phyloP scores from a whole-genome alignment of 1,284 basidiomycete species.

The Rhizoctonia solani region DNA sequence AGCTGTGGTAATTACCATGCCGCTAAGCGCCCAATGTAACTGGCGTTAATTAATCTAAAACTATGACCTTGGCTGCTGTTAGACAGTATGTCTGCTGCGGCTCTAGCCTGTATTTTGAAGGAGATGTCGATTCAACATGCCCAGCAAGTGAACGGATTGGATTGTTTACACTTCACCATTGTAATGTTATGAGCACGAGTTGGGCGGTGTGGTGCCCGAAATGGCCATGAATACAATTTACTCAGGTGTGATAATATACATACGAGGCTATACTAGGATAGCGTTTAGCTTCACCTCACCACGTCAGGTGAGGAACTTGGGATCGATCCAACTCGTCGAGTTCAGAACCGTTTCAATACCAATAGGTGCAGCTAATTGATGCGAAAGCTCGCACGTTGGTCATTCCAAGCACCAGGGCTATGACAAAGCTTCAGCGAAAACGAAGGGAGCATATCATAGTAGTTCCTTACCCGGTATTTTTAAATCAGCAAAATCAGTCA shows the following conservation, averaged over 20 bases:
- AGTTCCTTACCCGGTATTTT: conserved; percentile 36
- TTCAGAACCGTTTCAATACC: conserved; percentile 38
- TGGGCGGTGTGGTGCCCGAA: no score
- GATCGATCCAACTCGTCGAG: conserved; percentile 40
- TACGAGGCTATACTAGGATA: not conserved
- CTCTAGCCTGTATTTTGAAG: no score
- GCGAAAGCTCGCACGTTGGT: conserved; percentile 35
- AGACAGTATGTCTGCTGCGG: no score
- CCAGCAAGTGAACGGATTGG: no score
- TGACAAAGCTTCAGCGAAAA: not conserved
- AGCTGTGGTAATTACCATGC: no score
- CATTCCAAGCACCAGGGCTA: conserved; percentile 28
- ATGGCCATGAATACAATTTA: no score
- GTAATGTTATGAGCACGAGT: no score
- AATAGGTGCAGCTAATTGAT: conserved; percentile 19
- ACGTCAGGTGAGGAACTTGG: conserved; percentile 34
- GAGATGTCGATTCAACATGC: no score
- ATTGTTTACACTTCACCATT: no score
- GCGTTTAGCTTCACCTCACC: not conserved
- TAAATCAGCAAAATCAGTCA: conserved; percentile 39
- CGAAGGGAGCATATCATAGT: not conserved
- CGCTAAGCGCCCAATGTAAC: no score
- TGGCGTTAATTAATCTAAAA: no score
- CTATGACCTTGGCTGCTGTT: no score
- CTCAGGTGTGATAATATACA: not conserved